Base-by-base conservation (phyloP, 2,329 filamentous ascomycete genomes). In the Pestalotiopsis sp. region DNA sequence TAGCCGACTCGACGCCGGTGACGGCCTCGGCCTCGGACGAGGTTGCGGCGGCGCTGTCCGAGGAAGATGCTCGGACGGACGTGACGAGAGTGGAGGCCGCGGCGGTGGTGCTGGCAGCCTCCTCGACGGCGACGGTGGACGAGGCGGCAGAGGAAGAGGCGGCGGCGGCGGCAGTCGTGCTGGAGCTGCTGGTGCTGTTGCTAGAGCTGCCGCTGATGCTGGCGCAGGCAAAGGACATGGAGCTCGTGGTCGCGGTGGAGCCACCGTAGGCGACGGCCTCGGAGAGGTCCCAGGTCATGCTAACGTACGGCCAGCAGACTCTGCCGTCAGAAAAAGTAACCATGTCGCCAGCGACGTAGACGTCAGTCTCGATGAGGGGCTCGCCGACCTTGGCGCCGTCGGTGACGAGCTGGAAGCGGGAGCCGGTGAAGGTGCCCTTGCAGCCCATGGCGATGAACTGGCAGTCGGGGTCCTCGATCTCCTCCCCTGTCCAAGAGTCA, bases 331-430 rank as follows among this genome's bases (percentile, higher is more conserved):
- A 73, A 81, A 88, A 85, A 39, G 86, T 88, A 12, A 88, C 87
- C 82, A 90, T 89, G 73, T 91, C 88, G 52, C 88, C 88, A 7
- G 88, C 86, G 60, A 91, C 86, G 72, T 83, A 88, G n/a, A 85
- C 84, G 74, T 89, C 82, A 13, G 76, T 82, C n/a, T 82, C 83
- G 66, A 80, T 81, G 68, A 89, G 73, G 1, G 85, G 77, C 17
- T 82, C 78, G 23, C 87, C 88, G 45, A 89, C 79, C 74, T 83
- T 87, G 66, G 81, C 78, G 2, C 88, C 88, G 13, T 80, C 76
- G 66, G 77, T 82, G 73, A 90, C 85, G 66, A 87, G 80, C 79
- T 90, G 88, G 82, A 87, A 90, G 76, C 83, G 86, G 7, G 88
- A 85, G 11, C 88, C 88, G 2, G 85, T 82, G 75, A 88, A 90